phyloP scores from a whole-genome alignment of 2,329 filamentous ascomycete genomes.

The Beauveria scarabaeidicola region DNA sequence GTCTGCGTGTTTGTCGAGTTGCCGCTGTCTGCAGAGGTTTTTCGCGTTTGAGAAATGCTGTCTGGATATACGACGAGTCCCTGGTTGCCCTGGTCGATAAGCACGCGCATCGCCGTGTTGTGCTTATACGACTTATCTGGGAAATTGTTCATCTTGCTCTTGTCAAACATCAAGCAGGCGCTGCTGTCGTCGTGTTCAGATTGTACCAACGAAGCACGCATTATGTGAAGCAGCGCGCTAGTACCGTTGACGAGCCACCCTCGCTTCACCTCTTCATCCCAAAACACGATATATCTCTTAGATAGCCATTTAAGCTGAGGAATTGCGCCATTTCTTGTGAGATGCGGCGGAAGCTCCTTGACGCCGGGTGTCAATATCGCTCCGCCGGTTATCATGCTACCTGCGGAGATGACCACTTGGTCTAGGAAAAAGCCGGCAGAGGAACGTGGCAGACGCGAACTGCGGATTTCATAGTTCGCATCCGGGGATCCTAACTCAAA shows the following conservation, averaged over 20 bases:
- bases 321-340: slow-evolving; percentile 7
- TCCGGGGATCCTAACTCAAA: background rate
- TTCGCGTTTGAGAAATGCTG: background rate
- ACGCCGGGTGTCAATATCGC: background rate
- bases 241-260: slow-evolving; percentile 24
- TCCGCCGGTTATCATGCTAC: background rate
- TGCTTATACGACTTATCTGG: background rate
- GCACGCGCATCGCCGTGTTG: background rate
- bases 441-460: background rate
- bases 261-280: slow-evolving; percentile 20
- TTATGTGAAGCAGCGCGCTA: slow-evolving; percentile 18
- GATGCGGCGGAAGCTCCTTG: background rate
- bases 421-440: background rate
- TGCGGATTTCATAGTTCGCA: background rate
- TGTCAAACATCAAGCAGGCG: background rate
- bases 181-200: background rate
- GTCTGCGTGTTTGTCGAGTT: background rate
- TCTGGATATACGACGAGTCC: background rate
- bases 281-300: slow-evolving; percentile 17
- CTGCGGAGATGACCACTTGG: background rate
- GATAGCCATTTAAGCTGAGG: slow-evolving; percentile 15
- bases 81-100: background rate
- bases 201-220: slow-evolving; percentile 14
- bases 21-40: background rate
- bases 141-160: background rate